Evolutionary conservation across 2,329 filamentous ascomycete species (phyloP).

Genomic region (Thielaviopsis punctulata): DNA sequence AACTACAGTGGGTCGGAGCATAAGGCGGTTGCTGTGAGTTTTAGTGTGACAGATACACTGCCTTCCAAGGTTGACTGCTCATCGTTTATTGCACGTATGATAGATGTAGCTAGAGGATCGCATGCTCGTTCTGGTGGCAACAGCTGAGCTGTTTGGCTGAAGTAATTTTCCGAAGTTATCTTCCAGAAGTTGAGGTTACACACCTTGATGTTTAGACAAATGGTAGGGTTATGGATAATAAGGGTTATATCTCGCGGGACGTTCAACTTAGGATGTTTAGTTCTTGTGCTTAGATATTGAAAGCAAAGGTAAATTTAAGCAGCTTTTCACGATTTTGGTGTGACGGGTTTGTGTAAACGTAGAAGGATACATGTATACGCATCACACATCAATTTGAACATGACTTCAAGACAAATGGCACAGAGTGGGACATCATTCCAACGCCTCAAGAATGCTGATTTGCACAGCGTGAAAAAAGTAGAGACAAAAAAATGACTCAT

Average conservation of each 20-base stretch:
- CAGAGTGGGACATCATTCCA: too few species aligned
- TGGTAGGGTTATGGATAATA: not conserved
- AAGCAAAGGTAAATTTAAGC: not conserved
- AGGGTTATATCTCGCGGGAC: not conserved
- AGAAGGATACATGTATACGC: too few species aligned
- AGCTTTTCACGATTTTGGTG: not conserved
- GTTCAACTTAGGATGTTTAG: not conserved
- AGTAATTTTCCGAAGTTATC: too few species aligned
- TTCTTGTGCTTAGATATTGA: not conserved
- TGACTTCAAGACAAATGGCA: too few species aligned
- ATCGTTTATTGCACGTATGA: slow-evolving; percentile 2
- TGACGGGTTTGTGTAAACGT: too few species aligned
- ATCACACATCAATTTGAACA: too few species aligned
- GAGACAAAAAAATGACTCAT: too few species aligned
- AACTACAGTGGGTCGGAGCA: not conserved
- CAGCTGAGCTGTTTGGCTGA: too few species aligned
- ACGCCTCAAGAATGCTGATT: too few species aligned
- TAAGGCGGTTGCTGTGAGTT: not conserved
- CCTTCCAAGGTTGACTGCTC: not conserved
- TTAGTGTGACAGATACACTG: not conserved
- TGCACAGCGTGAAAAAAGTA: too few species aligned
- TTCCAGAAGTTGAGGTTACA: too few species aligned
- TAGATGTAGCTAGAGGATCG: not conserved
- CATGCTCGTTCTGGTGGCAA: not conserved
- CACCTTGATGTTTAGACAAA: not conserved